Conservation (phyloP, 2,329 filamentous ascomycete genomes). For the Botrytis elliptica region DNA sequence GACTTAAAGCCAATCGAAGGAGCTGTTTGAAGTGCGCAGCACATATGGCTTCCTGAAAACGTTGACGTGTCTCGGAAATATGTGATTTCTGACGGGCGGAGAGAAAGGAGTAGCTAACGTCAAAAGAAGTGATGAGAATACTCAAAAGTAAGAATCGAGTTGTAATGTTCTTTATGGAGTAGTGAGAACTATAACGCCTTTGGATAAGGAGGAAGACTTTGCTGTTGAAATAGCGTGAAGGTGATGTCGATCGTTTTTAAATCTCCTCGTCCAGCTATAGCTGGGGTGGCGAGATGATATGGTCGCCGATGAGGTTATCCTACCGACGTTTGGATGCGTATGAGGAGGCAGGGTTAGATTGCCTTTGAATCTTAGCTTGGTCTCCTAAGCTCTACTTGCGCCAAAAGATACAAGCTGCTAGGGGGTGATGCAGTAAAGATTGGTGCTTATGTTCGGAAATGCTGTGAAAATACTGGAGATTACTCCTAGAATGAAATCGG, state of each 20-base stretch:
- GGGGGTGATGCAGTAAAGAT: not conserved
- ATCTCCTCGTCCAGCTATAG: not conserved
- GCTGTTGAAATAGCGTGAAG: not conserved
- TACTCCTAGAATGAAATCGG: not conserved
- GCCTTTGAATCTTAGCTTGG: slow-evolving; percentile 13
- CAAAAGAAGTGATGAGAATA: not conserved
- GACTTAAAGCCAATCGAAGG: slow-evolving; percentile 35
- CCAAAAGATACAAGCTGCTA: not conserved
- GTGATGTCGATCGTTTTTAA: not conserved
- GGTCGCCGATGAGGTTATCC: slow-evolving; percentile 15
- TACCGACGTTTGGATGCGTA: not conserved
- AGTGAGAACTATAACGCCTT: not conserved
- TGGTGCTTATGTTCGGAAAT: slow-evolving; percentile 3
- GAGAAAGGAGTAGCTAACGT: not conserved
- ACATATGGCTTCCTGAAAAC: slow-evolving; percentile 28
- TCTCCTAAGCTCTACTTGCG: slow-evolving; percentile 15
- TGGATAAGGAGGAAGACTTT: not conserved
- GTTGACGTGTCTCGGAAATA: not conserved
- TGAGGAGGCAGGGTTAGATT: not conserved
- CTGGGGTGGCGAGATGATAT: not conserved
- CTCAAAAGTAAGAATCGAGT: not conserved
- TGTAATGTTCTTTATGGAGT: not conserved
- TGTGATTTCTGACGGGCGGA: not conserved
- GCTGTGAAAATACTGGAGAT: slow-evolving; percentile 3
- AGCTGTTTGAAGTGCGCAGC: slow-evolving; percentile 28